Evolutionary conservation across 768 basidiomycete species (phyloP), one percentile per base, ranked within the genome.

Genomic region (Russula olivacea): DNA sequence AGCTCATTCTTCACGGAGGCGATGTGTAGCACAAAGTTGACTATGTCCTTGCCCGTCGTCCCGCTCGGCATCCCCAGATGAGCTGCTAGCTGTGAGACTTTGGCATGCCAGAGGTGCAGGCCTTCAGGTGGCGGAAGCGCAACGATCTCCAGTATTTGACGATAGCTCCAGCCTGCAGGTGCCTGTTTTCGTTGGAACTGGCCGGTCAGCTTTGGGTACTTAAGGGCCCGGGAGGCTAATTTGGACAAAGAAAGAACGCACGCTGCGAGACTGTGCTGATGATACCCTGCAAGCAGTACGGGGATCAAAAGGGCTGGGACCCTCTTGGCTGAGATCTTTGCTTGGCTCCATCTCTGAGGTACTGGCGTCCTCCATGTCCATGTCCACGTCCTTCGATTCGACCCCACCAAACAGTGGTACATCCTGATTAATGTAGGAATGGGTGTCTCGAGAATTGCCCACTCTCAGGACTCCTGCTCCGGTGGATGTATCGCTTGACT

Each of bases 141-240:
- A 4, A 48, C 41, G 12, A 43, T 10, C 28, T 55, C 55, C 4
- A 32, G 28, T n/a, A 56, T n/a, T 30, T 53, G 50, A n/a, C 51
- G 56, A 34, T 63, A 63, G 43, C 50, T 53, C 61, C 61, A 63
- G 50, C 61, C 61, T 21, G 15, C 32, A 4, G 43, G 34, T 28
- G 25, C 28, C 62, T 63, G 21, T 45, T 53, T 56, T 8, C 7
- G 40, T 19, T 19, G n/a, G 8, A 0, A 9, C 17, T 11, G 15
- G 10, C 32, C 2, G 32, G n/a, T 54, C 21, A 54, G 36, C 34
- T 3, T 54, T 23, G 15, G 36, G n/a, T 23, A n/a, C 52, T 7
- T 1, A 15, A 34, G 51, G n/a, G n/a, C n/a, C n/a, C n/a, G n/a
- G 21, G 32, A 52, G n/a, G 11, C 50, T n/a, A 8, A 41, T 7